A percentile compares a stretch with the other conserved stretches of the same genome.
phyloP scores from a whole-genome alignment of 495 filamentous ascomycete genomes.

The Hyaloscypha hepaticicola region DNA sequence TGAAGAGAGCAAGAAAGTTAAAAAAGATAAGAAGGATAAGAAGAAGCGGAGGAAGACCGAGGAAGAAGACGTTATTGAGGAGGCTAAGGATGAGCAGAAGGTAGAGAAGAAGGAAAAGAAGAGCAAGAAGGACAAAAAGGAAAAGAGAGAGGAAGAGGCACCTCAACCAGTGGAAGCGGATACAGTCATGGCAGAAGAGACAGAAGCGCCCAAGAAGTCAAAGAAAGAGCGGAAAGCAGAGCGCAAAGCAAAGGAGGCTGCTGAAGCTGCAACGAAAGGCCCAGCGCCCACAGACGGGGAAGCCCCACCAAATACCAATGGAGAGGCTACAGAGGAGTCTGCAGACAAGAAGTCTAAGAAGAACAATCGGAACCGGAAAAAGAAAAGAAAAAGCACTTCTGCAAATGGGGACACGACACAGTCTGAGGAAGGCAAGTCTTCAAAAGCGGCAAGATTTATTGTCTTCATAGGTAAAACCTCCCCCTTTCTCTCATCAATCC shows the following conservation, averaged over 20 bases:
- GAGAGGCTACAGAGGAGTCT: background rate
- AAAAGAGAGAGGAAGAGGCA: constrained; percentile 30
- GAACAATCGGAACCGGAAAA: constrained; percentile 31
- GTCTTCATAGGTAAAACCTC: constrained; percentile 62
- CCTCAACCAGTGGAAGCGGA: constrained; percentile 33
- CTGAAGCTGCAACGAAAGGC: constrained; percentile 11
- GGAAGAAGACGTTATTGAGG: constrained; percentile 42
- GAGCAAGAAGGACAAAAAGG: constrained; percentile 40
- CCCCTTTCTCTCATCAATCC: constrained; percentile 12
- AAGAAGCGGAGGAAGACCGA: constrained; percentile 37
- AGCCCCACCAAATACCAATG: constrained; percentile 20
- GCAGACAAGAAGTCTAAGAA: constrained; percentile 28
- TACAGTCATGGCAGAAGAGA: constrained; percentile 47
- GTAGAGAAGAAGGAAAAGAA: constrained; percentile 43
- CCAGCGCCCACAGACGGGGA: constrained; percentile 5
- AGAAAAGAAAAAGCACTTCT: constrained; percentile 33
- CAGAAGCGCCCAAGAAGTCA: constrained; percentile 35
- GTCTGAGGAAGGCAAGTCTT: constrained; percentile 3
- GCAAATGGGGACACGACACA: constrained; percentile 17
- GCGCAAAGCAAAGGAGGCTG: constrained; percentile 34
- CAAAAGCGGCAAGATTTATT: constrained; percentile 62
- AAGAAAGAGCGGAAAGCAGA: constrained; percentile 38
- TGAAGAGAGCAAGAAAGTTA: constrained; percentile 21
- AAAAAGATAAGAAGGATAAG: constrained; percentile 26
- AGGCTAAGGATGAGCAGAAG: constrained; percentile 28